Evolutionary conservation across 2,329 filamentous ascomycete genomes (phyloP).

Genomic region (Hypoxylon sp.): DNA sequence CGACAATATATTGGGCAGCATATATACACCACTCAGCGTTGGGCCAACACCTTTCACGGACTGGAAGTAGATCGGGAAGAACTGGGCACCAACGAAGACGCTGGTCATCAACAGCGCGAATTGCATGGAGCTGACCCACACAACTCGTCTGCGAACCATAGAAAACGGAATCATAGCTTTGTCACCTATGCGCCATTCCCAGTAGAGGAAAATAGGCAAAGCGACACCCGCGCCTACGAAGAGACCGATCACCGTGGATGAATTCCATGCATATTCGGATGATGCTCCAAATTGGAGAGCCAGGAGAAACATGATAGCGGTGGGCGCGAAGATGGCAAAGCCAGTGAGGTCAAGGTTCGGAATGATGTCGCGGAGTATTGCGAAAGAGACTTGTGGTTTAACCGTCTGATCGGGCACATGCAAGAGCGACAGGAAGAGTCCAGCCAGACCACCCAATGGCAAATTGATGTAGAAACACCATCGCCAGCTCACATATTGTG

Average conservation of each 20-base stretch:
- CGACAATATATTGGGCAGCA: slow-evolving; percentile 45
- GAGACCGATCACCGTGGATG: slow-evolving; percentile 51
- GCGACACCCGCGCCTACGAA: slow-evolving; percentile 50
- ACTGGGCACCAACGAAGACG: slow-evolving; percentile 51
- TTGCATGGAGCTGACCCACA: slow-evolving; percentile 54
- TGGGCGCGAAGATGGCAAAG: slow-evolving; percentile 54
- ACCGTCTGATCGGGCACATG: slow-evolving; percentile 49
- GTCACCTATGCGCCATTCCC: slow-evolving; percentile 55
- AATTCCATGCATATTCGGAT: slow-evolving; percentile 51
- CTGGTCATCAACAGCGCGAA: slow-evolving; percentile 54
- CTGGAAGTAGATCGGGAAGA: slow-evolving; percentile 47
- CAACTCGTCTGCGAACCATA: slow-evolving; percentile 53
- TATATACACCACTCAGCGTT: slow-evolving; percentile 46
- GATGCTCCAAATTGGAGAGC: slow-evolving; percentile 58
- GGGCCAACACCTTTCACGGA: slow-evolving; percentile 44
- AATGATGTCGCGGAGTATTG: slow-evolving; percentile 42
- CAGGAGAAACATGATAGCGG: slow-evolving; percentile 53
- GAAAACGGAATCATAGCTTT: slow-evolving; percentile 60
- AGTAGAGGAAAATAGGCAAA: slow-evolving; percentile 49
- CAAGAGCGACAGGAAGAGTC: slow-evolving; percentile 45
- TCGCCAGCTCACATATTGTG: slow-evolving; percentile 52
- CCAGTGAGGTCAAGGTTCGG: slow-evolving; percentile 53
- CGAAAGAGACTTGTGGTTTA: slow-evolving; percentile 43
- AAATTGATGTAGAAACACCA: slow-evolving; percentile 61
- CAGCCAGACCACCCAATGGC: slow-evolving; percentile 52